Evolutionary conservation across 768 basidiomycete genomes (phyloP).

Genomic region (Tylopilus rubrobrunneus): DNA sequence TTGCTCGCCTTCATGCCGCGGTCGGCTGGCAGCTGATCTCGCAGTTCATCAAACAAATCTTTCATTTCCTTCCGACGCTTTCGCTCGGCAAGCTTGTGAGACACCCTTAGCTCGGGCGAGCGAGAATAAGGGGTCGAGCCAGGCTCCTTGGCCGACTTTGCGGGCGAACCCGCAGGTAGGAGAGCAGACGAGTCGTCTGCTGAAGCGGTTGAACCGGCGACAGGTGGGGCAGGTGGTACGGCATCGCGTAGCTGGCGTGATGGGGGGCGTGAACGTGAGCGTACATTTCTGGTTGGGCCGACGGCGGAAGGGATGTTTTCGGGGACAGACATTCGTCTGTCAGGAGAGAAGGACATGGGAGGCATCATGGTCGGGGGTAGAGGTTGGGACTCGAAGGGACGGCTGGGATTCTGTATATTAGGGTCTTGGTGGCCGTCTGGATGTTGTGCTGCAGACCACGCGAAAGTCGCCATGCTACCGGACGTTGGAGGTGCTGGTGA

Average conservation of each 20-base stretch:
- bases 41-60: constrained; percentile 93
- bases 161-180: constrained; percentile 30
- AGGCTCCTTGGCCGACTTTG: constrained; percentile 43
- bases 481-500: constrained; percentile 54
- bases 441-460: constrained; percentile 59
- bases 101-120: constrained; percentile 89
- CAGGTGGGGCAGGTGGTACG: constrained; percentile 38
- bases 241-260: constrained; percentile 53
- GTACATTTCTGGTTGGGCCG: constrained; percentile 50
- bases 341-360: constrained; percentile 53
- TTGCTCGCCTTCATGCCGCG: constrained; percentile 96
- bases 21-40: constrained; percentile 89
- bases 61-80: constrained; percentile 99
- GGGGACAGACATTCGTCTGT: constrained; percentile 77
- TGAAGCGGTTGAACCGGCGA: constrained; percentile 32
- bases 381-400: constrained; percentile 49
- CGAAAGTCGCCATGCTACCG: constrained; percentile 62
- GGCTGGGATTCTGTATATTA: constrained; percentile 38
- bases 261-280: constrained; percentile 68
- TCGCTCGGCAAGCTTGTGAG: constrained; percentile 95
- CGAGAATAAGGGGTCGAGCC: constrained; percentile 85
- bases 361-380: constrained; percentile 50
- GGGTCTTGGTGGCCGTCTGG: constrained; percentile 44
- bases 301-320: constrained; percentile 46
- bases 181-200: constrained; percentile 42